Conservation (phyloP, 257 asterid genomes). For the Salvia rosmarinus region DNA sequence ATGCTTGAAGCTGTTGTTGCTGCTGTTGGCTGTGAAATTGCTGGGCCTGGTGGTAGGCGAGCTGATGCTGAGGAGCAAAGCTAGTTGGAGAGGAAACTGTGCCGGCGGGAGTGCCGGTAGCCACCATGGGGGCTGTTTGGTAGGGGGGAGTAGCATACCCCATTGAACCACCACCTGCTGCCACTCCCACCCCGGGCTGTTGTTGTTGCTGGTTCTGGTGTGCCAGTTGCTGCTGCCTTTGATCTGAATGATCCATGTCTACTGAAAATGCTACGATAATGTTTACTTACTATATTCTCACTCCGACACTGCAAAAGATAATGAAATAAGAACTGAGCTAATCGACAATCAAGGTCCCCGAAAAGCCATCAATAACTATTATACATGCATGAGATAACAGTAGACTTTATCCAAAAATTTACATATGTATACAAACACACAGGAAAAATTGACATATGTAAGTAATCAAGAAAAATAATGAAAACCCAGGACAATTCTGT, state of each 20-base stretch:
- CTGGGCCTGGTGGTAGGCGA: slow-evolving; percentile 53
- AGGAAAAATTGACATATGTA: background rate
- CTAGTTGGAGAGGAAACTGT: slow-evolving; percentile 52
- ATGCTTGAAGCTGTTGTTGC: slow-evolving; percentile 56
- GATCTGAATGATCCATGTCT: slow-evolving; percentile 53
- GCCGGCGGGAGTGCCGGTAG: slow-evolving; percentile 49
- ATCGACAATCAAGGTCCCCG: background rate
- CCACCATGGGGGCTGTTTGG: slow-evolving; percentile 39
- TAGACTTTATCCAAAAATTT: background rate
- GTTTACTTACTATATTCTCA: slow-evolving; percentile 26
- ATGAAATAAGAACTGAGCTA: slow-evolving; percentile 11
- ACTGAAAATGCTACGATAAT: slow-evolving; percentile 1
- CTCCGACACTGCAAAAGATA: slow-evolving; percentile 23
- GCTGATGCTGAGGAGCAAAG: slow-evolving; percentile 47
- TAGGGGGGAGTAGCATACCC: slow-evolving; percentile 42
- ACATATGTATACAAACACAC: background rate
- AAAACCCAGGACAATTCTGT: background rate
- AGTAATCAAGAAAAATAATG: background rate
- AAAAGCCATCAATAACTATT: background rate
- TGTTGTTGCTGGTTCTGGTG: slow-evolving; percentile 46
- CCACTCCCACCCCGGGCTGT: slow-evolving; percentile 45
- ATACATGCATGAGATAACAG: background rate
- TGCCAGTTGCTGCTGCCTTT: slow-evolving; percentile 44
- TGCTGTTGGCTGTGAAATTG: slow-evolving; percentile 55
- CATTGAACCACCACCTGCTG: slow-evolving; percentile 38